These are phyloP conservation scores for Aplosporella prunicola DNA, from an alignment of 2,329 filamentous ascomycete genomes.

Conservation along the genomic window DNA sequence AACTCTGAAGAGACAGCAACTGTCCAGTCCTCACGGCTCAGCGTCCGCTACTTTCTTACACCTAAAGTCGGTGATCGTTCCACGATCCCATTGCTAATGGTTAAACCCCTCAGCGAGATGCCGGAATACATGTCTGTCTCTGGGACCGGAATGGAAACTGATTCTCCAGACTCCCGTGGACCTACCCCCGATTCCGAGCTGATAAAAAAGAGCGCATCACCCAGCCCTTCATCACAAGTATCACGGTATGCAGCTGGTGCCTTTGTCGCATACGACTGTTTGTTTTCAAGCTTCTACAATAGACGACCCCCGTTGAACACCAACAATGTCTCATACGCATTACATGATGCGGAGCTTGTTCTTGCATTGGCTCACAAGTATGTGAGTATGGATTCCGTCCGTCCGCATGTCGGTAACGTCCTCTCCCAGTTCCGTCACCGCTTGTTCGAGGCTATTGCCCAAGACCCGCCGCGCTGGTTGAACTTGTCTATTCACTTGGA, in stretches of 20 bases:
- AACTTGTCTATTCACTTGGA: conserved; percentile 21
- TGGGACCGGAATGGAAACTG: too few relatives aligned
- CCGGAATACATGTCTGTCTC: too few relatives aligned
- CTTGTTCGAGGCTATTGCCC: conserved; percentile 22
- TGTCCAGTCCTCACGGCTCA: too few relatives aligned
- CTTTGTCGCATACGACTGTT: conserved; percentile 12
- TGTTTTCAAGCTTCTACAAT: conserved; percentile 22
- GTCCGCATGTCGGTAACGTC: conserved; percentile 16
- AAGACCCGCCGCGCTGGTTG: conserved; percentile 25
- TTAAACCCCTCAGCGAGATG: too few relatives aligned
- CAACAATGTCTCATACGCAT: conserved; percentile 13
- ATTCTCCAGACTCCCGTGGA: too few relatives aligned
- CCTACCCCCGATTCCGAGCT: too few relatives aligned
- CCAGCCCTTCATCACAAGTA: too few relatives aligned
- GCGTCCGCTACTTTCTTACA: too few relatives aligned
- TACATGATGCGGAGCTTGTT: conserved; percentile 21
- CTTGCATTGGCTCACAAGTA: conserved; percentile 19
- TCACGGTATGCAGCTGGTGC: conserved; percentile 11
- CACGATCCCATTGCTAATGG: too few relatives aligned
- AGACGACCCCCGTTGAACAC: conserved; percentile 14
- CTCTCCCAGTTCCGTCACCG: conserved; percentile 19
- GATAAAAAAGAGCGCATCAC: too few relatives aligned
- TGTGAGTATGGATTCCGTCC: conserved; percentile 17
- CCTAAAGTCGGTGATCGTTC: too few relatives aligned
- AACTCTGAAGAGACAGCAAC: too few relatives aligned